Base-by-base conservation (phyloP, 768 basidiomycete species). In the Boletellus ananas region DNA sequence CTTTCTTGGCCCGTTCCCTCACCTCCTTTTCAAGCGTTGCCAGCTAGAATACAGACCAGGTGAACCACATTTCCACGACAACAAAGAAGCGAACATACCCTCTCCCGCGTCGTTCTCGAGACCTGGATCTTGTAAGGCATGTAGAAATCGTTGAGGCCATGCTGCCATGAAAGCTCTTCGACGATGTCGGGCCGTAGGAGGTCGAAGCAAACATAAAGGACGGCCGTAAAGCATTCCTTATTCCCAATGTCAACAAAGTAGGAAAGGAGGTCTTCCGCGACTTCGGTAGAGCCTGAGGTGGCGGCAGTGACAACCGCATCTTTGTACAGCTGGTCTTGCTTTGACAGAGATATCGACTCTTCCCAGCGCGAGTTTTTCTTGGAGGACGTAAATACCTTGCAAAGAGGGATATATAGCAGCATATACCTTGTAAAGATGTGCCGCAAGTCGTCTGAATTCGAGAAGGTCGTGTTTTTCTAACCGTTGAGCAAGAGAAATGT, bases 191-290 rank as follows among this genome's bases (percentile, higher is more conserved):
- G 80, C 39, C 91, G 86, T 46, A 98, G 73, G n/a, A 98, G 78
- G 71, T 99, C 95, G 74, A 94, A 99, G 74, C 94, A 96, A 45
- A 88, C 79, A 59, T 84, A 98, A 20, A 98, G 80, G 55, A 87
- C 74, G 1, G 88, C 91, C 0, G 92, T 87, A 69, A 95, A 99
- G 70, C 93, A 95, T 66, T 99, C 96, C 72, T 94, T 94, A 79
- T 95, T 95, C 31, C 96, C 96, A 57, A 99, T 97, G 70, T 93
- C 90, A 50, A 96, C 94, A 65, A 98, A 99, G 75, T 98, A 98
- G 4, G 87, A 86, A 21, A 98, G 76, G 16, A 98, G 77, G 44
- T 98, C 96, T 69, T 99, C 95, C 4, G 94, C 90, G 29, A 98
- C 87, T 49, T 96, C 90, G 3, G 80, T 87, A n/a, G 82, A 85